phyloP scores from a whole-genome alignment of 768 basidiomycete species.

The Trametopsis cervina region DNA sequence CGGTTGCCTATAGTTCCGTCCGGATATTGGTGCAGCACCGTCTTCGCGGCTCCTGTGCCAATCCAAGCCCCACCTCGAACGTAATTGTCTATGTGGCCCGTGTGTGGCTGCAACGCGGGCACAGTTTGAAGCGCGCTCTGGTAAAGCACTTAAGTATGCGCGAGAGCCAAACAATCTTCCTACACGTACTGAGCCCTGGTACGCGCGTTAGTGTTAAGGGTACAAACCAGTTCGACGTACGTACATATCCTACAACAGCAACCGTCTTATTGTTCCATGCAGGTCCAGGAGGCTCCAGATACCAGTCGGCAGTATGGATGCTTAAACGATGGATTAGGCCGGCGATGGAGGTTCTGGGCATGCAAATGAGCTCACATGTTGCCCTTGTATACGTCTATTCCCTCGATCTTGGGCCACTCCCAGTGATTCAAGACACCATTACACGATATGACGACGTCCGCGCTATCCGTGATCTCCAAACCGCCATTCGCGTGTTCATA shows the following conservation, averaged over 20 bases:
- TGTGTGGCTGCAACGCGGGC: constrained; percentile 17
- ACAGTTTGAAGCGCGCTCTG: constrained; percentile 19
- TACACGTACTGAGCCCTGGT: constrained; percentile 15
- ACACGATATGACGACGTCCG: constrained; percentile 29
- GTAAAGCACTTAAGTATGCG: neutral
- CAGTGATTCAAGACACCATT: constrained; percentile 30
- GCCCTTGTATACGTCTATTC: constrained; percentile 28
- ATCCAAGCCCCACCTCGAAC: constrained; percentile 21
- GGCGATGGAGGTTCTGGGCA: no score
- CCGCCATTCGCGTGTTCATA: neutral
- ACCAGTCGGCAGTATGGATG: constrained; percentile 31
- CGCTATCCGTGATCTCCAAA: constrained; percentile 5
- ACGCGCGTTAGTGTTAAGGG: neutral
- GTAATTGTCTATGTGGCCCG: constrained; percentile 15
- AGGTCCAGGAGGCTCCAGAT: constrained; percentile 8
- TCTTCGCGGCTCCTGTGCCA: constrained; percentile 1
- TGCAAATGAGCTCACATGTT: constrained; percentile 16
- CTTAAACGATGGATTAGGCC: neutral
- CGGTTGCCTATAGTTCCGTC: constrained; percentile 9
- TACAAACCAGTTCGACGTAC: neutral
- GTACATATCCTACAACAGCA: constrained; percentile 20
- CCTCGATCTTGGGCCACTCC: constrained; percentile 33
- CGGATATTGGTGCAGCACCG: constrained; percentile 5
- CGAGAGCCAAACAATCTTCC: neutral
- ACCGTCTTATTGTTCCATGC: constrained; percentile 18